phyloP scores from a whole-genome alignment of 2,329 filamentous ascomycete genomes.

The Calonectria pauciramosa region DNA sequence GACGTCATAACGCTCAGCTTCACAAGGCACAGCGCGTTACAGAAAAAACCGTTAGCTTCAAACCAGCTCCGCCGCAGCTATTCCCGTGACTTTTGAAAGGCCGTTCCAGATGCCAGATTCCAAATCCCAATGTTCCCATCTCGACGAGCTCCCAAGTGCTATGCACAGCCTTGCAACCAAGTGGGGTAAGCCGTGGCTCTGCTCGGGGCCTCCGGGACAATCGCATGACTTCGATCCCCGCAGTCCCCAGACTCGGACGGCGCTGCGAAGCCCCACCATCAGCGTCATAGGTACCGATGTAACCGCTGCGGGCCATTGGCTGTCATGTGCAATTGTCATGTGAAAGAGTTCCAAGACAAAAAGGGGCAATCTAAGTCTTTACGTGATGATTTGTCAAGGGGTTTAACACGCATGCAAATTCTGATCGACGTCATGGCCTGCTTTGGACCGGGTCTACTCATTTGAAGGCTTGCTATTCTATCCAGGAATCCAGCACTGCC shows the following conservation, averaged over 20 bases:
- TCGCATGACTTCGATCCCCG: slow-evolving; percentile 24
- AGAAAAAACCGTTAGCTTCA: background rate
- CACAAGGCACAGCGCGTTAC: background rate
- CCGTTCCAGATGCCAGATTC: background rate
- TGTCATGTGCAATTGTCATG: slow-evolving; percentile 45
- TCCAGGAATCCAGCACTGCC: slow-evolving; percentile 13
- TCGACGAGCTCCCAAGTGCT: slow-evolving; percentile 23
- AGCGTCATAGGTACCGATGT: slow-evolving; percentile 25
- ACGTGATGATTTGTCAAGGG: background rate
- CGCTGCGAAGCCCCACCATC: slow-evolving; percentile 33
- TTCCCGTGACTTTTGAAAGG: background rate
- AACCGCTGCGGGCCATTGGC: slow-evolving; percentile 21
- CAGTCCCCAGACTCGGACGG: slow-evolving; percentile 25
- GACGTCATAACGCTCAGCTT: slow-evolving; percentile 8
- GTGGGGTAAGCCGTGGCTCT: background rate
- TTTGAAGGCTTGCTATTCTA: slow-evolving; percentile 17
- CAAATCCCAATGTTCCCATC: slow-evolving; percentile 5
- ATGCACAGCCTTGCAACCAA: slow-evolving; percentile 23
- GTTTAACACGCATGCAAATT: background rate
- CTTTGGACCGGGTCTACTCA: slow-evolving; percentile 23
- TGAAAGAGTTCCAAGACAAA: slow-evolving; percentile 31
- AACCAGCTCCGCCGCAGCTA: background rate
- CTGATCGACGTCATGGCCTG: slow-evolving; percentile 10
- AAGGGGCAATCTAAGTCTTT: background rate
- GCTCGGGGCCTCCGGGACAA: slow-evolving; percentile 14